phyloP scores from a whole-genome alignment of 345 rosid genomes.

The Syzygium jambos region DNA sequence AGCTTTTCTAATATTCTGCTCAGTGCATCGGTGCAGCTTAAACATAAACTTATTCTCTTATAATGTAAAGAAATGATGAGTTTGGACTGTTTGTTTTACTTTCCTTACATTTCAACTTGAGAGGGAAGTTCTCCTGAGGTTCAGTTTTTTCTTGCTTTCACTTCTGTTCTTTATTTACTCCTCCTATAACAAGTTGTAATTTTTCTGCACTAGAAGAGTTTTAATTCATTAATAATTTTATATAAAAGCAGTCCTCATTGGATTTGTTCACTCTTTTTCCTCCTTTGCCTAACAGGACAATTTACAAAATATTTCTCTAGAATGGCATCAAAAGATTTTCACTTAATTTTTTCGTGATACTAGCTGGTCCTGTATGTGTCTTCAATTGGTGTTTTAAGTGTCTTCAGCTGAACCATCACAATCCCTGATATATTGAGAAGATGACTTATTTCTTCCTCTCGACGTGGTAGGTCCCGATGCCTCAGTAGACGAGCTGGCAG shows the following conservation, averaged over 20 bases:
- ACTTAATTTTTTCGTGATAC: neutral
- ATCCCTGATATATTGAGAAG: neutral
- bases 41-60: neutral
- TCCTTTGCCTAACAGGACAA: neutral
- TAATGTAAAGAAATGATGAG: neutral
- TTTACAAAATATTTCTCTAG: neutral
- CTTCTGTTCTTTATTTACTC: neutral
- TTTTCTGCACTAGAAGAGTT: neutral
- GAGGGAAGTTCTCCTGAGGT: neutral
- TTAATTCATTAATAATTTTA: neutral
- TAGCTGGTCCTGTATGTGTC: neutral
- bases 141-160: neutral
- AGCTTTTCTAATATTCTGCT: neutral
- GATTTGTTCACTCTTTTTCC: neutral
- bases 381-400: neutral
- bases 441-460: neutral
- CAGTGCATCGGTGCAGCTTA: neutral
- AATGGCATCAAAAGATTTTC: neutral
- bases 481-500: slow-evolving; percentile 51
- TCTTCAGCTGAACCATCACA: neutral
- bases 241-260: neutral
- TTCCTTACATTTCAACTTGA: neutral
- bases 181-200: neutral
- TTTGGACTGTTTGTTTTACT: neutral
- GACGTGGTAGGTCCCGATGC: slow-evolving; percentile 43